These are phyloP conservation scores for Rhizopus arrhizus DNA, from an alignment of 371 early-diverging fungal species.

Conservation along the genomic window DNA sequence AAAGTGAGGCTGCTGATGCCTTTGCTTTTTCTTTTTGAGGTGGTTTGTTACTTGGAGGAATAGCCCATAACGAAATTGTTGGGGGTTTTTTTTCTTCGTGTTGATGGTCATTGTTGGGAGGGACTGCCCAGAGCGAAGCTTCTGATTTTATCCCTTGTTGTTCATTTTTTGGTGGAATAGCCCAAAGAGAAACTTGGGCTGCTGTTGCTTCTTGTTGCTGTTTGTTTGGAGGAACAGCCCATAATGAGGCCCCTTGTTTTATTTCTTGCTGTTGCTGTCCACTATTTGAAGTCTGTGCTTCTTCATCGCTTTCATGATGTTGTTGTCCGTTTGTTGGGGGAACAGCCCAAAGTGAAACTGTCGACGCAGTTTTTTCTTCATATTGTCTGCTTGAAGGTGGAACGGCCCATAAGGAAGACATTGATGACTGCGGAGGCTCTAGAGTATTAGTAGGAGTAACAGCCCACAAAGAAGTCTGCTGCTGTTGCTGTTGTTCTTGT, in stretches of 20 bases:
- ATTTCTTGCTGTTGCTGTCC: background rate
- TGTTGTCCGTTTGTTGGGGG: conserved; percentile 1
- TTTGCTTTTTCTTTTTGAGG: background rate
- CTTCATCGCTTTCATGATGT: too few species aligned
- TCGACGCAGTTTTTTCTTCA: background rate
- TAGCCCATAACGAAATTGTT: conserved; percentile 8
- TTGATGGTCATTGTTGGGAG: background rate
- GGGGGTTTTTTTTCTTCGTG: background rate
- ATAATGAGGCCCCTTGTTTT: conserved; percentile 1
- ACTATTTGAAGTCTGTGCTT: too few species aligned
- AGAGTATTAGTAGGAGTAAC: conserved; percentile 4
- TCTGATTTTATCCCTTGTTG: background rate
- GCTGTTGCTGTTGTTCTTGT: background rate
- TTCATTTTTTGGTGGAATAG: conserved; percentile 1
- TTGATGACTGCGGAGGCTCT: too few species aligned
- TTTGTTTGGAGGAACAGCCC: conserved; percentile 8
- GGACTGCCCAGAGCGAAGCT: conserved; percentile 7
- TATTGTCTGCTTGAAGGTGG: background rate
- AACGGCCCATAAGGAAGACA: conserved; percentile 1
- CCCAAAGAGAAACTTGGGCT: conserved; percentile 8
- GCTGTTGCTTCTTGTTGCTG: background rate
- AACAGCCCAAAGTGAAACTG: conserved; percentile 4
- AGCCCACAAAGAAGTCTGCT: conserved; percentile 10
- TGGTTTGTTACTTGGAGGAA: background rate
- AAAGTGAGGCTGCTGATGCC: conserved; percentile 10